These are phyloP conservation scores for Omphalotus guepiniiformis DNA, from an alignment of 768 basidiomycete genomes.

Conservation along the genomic window DNA sequence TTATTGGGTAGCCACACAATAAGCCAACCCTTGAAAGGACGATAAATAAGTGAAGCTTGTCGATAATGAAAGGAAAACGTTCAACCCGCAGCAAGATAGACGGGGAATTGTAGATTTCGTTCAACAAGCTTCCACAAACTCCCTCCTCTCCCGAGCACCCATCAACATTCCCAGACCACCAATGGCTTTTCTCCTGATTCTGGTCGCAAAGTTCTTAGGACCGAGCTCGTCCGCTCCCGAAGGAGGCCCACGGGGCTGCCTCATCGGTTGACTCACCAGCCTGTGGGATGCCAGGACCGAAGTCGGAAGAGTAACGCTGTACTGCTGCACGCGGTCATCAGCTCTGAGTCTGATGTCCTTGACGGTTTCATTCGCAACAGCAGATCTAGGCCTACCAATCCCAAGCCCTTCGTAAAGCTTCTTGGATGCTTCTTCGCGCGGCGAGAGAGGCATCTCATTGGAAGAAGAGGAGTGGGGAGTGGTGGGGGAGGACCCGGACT, in stretches of 20 bases:
- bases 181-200: conserved; percentile 81
- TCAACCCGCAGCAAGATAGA: neutral
- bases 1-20: neutral
- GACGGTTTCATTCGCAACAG: conserved; percentile 22
- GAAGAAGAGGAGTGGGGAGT: conserved; percentile 73
- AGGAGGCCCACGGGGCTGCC: conserved; percentile 87
- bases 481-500: conserved; percentile 58
- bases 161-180: conserved; percentile 76
- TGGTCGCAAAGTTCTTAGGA: conserved; percentile 84
- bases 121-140: conserved; percentile 69
- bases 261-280: conserved; percentile 66
- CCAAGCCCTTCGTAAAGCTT: conserved; percentile 86
- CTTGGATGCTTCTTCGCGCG: conserved; percentile 83
- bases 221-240: conserved; percentile 83
- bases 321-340: conserved; percentile 35
- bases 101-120: neutral
- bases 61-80: neutral
- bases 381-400: conserved; percentile 65
- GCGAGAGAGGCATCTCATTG: conserved; percentile 61
- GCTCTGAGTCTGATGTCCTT: too few relatives aligned
- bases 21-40: neutral
- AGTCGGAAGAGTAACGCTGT: conserved; percentile 18
- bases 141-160: conserved; percentile 77
- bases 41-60: neutral
- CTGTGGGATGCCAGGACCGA: conserved; percentile 46